Conservation (phyloP, 164 flowering plant genomes). For the Paratinospora sagittata region DNA sequence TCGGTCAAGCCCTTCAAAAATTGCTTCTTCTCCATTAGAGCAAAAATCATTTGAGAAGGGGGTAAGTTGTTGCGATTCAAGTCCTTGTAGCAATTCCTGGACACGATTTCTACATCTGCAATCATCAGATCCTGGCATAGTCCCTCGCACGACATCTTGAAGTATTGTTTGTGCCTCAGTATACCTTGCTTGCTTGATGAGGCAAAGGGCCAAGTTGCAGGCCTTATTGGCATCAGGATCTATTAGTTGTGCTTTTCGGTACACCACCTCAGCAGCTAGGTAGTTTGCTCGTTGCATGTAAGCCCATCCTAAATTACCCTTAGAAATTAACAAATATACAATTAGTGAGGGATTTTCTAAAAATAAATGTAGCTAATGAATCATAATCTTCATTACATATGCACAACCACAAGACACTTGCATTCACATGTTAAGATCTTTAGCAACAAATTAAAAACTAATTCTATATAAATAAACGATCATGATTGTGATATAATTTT, state of each 20-base stretch:
- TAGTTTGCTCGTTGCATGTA: conserved; percentile 78
- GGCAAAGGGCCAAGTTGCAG: conserved; percentile 59
- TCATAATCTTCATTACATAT: too few relatives aligned
- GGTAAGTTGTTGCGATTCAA: conserved; percentile 26
- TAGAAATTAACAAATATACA: too few relatives aligned
- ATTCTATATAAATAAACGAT: too few relatives aligned
- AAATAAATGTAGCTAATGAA: too few relatives aligned
- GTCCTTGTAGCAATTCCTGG: conserved; percentile 44
- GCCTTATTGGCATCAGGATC: conserved; percentile 89
- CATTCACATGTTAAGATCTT: too few relatives aligned
- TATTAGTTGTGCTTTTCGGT: conserved; percentile 68
- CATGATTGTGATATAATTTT: too few relatives aligned
- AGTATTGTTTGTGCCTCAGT: conserved; percentile 49
- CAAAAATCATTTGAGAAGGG: not conserved
- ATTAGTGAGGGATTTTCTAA: too few relatives aligned
- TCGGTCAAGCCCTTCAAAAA: conserved; percentile 57
- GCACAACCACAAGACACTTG: too few relatives aligned
- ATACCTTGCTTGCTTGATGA: conserved; percentile 49
- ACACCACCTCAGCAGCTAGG: conserved; percentile 70
- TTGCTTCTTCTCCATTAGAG: conserved; percentile 41
- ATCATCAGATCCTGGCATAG: conserved; percentile 53
- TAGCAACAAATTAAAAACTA: too few relatives aligned
- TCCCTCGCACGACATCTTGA: conserved; percentile 41
- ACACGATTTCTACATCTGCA: conserved; percentile 45
- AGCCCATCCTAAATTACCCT: conserved; percentile 98